phyloP scores from a whole-genome alignment of 495 filamentous ascomycete species.

The Trichoderma erinaceum region DNA sequence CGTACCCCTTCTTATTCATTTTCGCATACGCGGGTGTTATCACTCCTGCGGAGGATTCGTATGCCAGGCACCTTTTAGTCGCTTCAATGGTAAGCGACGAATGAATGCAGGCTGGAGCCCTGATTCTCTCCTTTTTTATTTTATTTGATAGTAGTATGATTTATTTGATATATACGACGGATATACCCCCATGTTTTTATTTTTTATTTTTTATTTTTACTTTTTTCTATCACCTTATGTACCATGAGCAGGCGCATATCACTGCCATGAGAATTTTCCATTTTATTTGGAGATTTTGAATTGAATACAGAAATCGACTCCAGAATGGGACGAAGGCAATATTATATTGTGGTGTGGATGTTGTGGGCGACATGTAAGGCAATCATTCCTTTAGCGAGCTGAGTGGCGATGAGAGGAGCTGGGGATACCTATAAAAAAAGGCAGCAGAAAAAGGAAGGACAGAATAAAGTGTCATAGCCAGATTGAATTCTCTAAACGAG shows the following conservation, averaged over 20 bases:
- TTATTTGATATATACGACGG: slow-evolving; percentile 11
- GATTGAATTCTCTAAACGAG: not conserved
- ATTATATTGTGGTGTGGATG: too few species aligned
- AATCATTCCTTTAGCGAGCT: too few species aligned
- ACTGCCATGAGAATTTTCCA: not conserved
- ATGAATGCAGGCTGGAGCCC: slow-evolving; percentile 11
- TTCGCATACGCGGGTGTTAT: slow-evolving; percentile 8
- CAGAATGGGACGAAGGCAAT: not conserved
- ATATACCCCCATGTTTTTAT: not conserved
- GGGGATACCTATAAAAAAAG: not conserved
- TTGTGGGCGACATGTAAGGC: too few species aligned
- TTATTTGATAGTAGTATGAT: not conserved
- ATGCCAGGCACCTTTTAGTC: slow-evolving; percentile 4
- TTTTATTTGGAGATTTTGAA: not conserved
- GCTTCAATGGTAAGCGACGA: slow-evolving; percentile 7
- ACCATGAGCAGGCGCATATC: not conserved
- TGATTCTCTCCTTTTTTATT: not conserved
- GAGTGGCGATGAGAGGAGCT: not conserved
- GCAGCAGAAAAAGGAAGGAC: not conserved
- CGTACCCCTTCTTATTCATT: not conserved
- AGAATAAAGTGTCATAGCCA: not conserved
- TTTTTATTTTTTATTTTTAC: not conserved
- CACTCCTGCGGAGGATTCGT: slow-evolving; percentile 14
- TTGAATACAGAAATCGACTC: not conserved
- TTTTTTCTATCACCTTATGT: not conserved